phyloP scores from a whole-genome alignment of 208 protist species.

The Acanthamoeba triangularis region DNA sequence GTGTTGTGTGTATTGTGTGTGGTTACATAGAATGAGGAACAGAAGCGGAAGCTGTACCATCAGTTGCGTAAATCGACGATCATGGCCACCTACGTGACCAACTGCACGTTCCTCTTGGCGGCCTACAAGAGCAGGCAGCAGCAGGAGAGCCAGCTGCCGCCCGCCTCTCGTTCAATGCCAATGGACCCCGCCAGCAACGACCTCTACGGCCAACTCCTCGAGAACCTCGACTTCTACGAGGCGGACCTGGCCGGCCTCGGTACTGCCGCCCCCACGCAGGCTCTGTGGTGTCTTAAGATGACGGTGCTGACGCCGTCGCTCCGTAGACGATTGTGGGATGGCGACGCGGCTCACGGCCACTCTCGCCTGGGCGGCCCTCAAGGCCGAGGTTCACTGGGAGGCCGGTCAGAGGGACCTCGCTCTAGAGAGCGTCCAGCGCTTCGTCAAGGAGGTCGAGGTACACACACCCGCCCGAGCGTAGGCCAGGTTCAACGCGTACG shows the following conservation, averaged over 20 bases:
- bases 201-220: background rate
- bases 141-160: background rate
- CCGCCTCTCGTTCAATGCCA: background rate
- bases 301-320: background rate
- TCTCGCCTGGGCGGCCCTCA: background rate
- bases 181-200: background rate
- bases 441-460: background rate
- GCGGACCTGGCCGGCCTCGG: background rate
- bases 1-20: background rate
- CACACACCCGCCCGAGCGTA: too few species aligned
- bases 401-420: background rate
- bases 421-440: background rate
- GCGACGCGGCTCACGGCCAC: background rate
- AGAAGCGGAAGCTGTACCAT: background rate
- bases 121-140: background rate
- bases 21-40: background rate
- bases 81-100: background rate
- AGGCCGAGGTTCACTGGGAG: background rate
- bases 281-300: too few species aligned
- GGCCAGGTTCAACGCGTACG: too few species aligned
- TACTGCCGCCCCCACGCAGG: too few species aligned
- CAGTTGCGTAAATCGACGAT: background rate
- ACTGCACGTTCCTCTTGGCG: background rate
- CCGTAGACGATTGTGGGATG: background rate
- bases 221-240: background rate